These are phyloP conservation scores for Phaffia rhodozyma DNA, from an alignment of 1,284 basidiomycete species.

Conservation along the genomic window DNA sequence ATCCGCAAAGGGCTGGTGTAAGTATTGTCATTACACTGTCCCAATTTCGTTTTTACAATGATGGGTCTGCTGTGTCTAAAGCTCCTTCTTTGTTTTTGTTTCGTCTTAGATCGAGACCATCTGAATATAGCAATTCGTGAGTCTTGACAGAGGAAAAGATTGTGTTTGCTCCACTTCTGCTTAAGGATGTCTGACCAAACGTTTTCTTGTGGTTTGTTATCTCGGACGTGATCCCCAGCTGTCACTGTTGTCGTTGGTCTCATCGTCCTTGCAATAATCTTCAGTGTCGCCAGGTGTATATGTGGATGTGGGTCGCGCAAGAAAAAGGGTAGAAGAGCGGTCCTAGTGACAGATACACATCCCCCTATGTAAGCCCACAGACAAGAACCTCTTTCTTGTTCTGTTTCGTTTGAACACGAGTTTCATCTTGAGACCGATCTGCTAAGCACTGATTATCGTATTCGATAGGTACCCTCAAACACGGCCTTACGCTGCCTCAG, in stretches of 20 bases:
- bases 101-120: constrained; percentile 39
- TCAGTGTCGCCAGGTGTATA: constrained; percentile 28
- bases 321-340: not conserved
- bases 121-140: constrained; percentile 58
- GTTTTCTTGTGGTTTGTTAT: not conserved
- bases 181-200: not conserved
- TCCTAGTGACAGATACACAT: not conserved
- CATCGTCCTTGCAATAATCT: constrained; percentile 29
- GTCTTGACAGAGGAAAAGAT: not conserved
- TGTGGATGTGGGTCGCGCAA: constrained; percentile 24
- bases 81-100: not conserved
- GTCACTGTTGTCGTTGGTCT: constrained; percentile 55
- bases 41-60: not conserved
- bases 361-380: not conserved
- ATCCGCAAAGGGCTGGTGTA: constrained; percentile 6
- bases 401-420: not conserved
- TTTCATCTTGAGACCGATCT: not conserved
- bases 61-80: too few species aligned
- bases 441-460: not conserved
- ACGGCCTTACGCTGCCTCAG: not conserved
- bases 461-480: not conserved
- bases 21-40: not conserved
- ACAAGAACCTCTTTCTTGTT: not conserved
- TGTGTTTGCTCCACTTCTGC: too few species aligned
- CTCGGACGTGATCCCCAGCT: constrained; percentile 10